A percentile compares a stretch with the other conserved stretches of the same genome.
These are phyloP conservation scores for Cryptosporidium sp. DNA, from an alignment of 169 alveolate species.

Conservation along the genomic window DNA sequence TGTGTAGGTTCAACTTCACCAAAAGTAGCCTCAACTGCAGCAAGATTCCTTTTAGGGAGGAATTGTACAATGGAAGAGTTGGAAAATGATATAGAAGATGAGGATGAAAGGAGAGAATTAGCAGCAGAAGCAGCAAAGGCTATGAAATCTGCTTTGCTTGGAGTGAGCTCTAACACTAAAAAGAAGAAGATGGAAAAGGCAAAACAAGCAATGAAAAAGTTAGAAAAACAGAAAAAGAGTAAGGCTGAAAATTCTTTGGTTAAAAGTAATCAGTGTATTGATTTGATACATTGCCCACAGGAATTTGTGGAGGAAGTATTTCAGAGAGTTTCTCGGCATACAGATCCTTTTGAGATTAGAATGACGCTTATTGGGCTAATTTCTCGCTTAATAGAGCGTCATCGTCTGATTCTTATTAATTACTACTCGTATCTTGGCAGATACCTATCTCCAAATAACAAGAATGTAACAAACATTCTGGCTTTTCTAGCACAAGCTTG, in stretches of 20 bases:
- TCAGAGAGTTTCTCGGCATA: conserved; percentile 48
- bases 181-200: conserved; percentile 72
- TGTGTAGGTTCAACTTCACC: conserved; percentile 35
- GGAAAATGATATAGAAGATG: conserved; percentile 44
- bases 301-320: conserved; percentile 86
- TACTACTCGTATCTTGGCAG: conserved; percentile 84
- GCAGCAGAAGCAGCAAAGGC: conserved; percentile 63
- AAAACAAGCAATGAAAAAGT: conserved; percentile 11
- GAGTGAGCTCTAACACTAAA: conserved; percentile 16
- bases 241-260: conserved; percentile 22
- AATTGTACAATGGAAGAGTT: conserved; percentile 45
- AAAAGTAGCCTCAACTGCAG: conserved; percentile 55
- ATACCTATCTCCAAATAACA: conserved; percentile 87
- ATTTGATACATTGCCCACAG: conserved; percentile 86
- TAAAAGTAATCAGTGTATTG: conserved; percentile 80
- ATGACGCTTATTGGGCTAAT: conserved; percentile 83
- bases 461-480: conserved; percentile 85
- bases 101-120: conserved; percentile 53
- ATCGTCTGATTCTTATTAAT: conserved; percentile 82
- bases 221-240: conserved; percentile 27
- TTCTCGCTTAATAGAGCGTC: conserved; percentile 89
- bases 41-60: conserved; percentile 45
- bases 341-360: conserved; percentile 83
- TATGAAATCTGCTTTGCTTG: conserved; percentile 59
- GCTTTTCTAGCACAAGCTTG: conserved; percentile 89